phyloP scores from a whole-genome alignment of 2,329 filamentous ascomycete species.

The Fusarium beomiforme region DNA sequence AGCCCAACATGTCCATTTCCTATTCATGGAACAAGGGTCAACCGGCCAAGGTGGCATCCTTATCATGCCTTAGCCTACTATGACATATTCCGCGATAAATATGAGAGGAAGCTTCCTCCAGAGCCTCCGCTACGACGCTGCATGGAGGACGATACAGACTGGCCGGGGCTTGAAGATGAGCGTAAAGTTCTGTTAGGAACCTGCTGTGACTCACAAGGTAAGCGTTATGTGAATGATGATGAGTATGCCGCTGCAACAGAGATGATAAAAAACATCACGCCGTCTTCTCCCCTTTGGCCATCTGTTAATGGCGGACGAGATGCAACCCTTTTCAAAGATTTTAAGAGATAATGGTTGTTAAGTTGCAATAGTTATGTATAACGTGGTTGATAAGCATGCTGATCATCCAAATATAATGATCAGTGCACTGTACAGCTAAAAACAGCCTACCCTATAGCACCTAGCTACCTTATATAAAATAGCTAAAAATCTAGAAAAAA shows the following conservation, averaged over 20 bases:
- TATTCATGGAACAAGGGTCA: neutral
- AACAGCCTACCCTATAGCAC: too few species aligned
- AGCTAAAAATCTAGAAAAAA: too few species aligned
- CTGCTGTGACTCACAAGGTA: neutral
- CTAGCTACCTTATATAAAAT: too few species aligned
- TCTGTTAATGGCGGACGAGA: too few species aligned
- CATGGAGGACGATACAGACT: neutral
- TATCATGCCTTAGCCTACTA: conserved; percentile 3
- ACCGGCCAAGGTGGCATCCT: conserved; percentile 18
- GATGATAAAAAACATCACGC: neutral
- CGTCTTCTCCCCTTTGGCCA: too few species aligned
- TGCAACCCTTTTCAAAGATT: rapidly evolving
- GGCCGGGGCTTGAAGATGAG: conserved; percentile 2
- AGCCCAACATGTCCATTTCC: conserved; percentile 1
- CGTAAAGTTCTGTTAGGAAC: neutral
- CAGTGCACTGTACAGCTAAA: too few species aligned
- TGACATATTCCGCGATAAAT: conserved; percentile 26
- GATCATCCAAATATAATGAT: too few species aligned
- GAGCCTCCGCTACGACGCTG: neutral
- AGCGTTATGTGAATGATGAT: neutral
- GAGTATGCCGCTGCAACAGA: neutral
- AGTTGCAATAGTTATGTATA: too few species aligned
- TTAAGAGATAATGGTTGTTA: too few species aligned
- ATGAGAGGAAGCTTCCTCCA: neutral
- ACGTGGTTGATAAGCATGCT: too few species aligned